These are phyloP conservation scores for Penicillium nucicola DNA, from an alignment of 495 filamentous ascomycete genomes.

Conservation along the genomic window DNA sequence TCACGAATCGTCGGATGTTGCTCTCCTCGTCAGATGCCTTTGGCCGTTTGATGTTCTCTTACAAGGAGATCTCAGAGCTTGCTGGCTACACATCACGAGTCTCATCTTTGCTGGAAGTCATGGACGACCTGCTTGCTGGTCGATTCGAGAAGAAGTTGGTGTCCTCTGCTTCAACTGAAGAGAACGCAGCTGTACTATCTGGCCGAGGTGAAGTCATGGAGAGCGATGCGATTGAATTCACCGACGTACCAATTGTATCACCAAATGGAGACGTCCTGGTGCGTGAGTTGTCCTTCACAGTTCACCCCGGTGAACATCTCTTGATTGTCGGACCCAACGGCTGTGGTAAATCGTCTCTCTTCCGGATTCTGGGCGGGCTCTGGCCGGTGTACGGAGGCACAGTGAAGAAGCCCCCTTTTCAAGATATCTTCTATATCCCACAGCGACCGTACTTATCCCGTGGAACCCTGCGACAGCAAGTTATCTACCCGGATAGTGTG, in stretches of 20 bases:
- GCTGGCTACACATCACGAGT: slow-evolving; percentile 93
- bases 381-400: slow-evolving; percentile 98
- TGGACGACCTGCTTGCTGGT: slow-evolving; percentile 86
- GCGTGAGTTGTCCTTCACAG: slow-evolving; percentile 75
- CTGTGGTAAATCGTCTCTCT: slow-evolving; percentile 93
- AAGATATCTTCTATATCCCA: slow-evolving; percentile 96
- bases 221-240: slow-evolving; percentile 81
- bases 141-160: slow-evolving; percentile 95
- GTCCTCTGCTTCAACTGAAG: slow-evolving; percentile 74
- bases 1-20: slow-evolving; percentile 89
- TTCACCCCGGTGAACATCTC: slow-evolving; percentile 82
- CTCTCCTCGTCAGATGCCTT: slow-evolving; percentile 92
- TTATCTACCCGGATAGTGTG: slow-evolving; percentile 91
- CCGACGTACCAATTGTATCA: slow-evolving; percentile 91
- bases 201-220: slow-evolving; percentile 75
- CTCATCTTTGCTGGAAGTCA: slow-evolving; percentile 82
- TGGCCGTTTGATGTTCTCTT: slow-evolving; percentile 95
- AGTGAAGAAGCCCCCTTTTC: slow-evolving; percentile 82
- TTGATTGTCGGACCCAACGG: slow-evolving; percentile 96
- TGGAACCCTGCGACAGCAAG: slow-evolving; percentile 87
- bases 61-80: slow-evolving; percentile 94
- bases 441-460: slow-evolving; percentile 91
- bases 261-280: slow-evolving; percentile 94
- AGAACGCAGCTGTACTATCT: slow-evolving; percentile 74
- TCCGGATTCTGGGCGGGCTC: slow-evolving; percentile 91